Percentiles rank a stretch among this genome's conserved stretches.
These are phyloP conservation scores for Penicillium palitans DNA, from an alignment of 2,329 filamentous ascomycete genomes.

Conservation along the genomic window DNA sequence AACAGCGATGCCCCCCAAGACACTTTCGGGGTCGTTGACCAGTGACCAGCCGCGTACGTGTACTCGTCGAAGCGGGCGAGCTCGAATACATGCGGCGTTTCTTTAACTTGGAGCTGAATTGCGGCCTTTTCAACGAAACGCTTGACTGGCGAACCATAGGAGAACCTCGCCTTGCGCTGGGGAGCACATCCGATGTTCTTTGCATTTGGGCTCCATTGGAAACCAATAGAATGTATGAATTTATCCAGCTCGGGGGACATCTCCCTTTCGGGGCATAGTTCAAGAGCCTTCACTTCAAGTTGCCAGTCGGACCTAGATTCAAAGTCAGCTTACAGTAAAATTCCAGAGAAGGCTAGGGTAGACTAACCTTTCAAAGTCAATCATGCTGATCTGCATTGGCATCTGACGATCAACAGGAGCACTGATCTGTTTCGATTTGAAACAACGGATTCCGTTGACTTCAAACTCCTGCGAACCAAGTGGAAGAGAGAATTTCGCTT, in stretches of 20 bases:
- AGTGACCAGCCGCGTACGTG: neutral
- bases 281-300: constrained; percentile 42
- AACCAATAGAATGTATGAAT: constrained; percentile 1
- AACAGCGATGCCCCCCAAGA: constrained; percentile 43
- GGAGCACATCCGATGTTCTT: constrained; percentile 27
- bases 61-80: constrained; percentile 46
- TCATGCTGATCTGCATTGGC: constrained; percentile 38
- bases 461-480: constrained; percentile 36
- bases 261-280: constrained; percentile 33
- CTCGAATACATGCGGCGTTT: constrained; percentile 46
- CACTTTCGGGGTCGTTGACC: constrained; percentile 20
- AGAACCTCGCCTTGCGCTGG: constrained; percentile 34
- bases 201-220: constrained; percentile 8
- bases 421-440: constrained; percentile 29
- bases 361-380: constrained; percentile 40
- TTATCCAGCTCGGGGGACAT: constrained; percentile 10
- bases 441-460: constrained; percentile 37
- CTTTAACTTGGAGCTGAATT: constrained; percentile 41
- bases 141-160: constrained; percentile 27
- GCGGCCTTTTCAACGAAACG: constrained; percentile 43
- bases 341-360: constrained; percentile 3
- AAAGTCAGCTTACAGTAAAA: neutral
- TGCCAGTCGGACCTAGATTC: constrained; percentile 42
- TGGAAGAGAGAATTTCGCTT: constrained; percentile 37
- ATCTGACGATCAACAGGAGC: constrained; percentile 25